Evolutionary conservation across 768 basidiomycete genomes (phyloP), one percentile per base, ranked within the genome.

Genomic region (Kwoniella sp.): DNA sequence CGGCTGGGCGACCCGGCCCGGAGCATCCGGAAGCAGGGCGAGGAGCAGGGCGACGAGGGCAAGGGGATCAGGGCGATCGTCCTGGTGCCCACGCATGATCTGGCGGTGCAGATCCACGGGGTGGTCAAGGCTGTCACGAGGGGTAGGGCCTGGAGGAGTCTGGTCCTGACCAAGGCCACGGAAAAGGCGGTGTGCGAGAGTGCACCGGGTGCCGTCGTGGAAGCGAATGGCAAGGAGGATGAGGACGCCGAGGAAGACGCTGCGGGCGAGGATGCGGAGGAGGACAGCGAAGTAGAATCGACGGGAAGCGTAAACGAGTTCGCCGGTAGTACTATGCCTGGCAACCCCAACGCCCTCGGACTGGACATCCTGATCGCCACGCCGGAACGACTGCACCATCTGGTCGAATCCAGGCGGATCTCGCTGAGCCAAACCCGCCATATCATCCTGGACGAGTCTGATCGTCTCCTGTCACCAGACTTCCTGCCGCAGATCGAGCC

Each of bases 81-180:
- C 32, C 75, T 99, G 41, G 87, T 88, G 0, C 95, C 95, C 2
- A 98, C 95, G 1, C 83, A 89, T 43, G 95, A 99, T 76, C 74
- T 99, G n/a, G 90, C 91, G 0, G 84, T 89, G 64, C 95, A 99
- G 67, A 98, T 98, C 47, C 79, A 88, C 57, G 89, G 91, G 54
- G 95, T 98, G 69, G 87, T 73, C 86, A 43, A 90, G 87, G 70
- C 77, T 89, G 14, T 86, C 83, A 12, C 80, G 84, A 61, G 29
- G 14, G 70, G 67, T 1, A 25, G 66, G 79, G 85, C 85, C 67
- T 90, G 89, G 91, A 80, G 84, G 49, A 79, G 85, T 27, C 77
- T 89, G 5, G 76, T 91, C 28, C 87, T 89, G 70, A 89, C 83
- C 71, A 96, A 93, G 73, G 88, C 91, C 5, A 89, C 89, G 1